Evolutionary conservation across 768 basidiomycete species (phyloP).

Genomic region (Asterophora lycoperdoides): DNA sequence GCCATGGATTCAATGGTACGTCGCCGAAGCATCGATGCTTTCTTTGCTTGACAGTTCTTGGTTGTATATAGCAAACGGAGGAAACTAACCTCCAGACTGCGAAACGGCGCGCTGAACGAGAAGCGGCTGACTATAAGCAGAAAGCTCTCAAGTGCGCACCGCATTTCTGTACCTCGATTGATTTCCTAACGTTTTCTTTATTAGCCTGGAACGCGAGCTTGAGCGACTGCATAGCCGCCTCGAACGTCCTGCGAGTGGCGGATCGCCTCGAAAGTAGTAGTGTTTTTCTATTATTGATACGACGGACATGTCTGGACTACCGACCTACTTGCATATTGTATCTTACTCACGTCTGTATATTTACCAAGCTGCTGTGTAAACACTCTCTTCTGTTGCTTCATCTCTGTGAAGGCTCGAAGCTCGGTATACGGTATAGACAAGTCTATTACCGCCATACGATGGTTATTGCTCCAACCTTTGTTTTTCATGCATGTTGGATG

Average conservation of each 20-base stretch:
- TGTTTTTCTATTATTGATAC: background rate
- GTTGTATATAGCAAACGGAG: constrained; percentile 53
- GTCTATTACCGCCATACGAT: too few relatives aligned
- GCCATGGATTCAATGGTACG: constrained; percentile 60
- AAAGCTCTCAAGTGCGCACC: constrained; percentile 56
- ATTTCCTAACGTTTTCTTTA: background rate
- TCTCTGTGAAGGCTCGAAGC: too few relatives aligned
- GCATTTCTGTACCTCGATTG: constrained; percentile 1
- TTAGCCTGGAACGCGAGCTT: constrained; percentile 62
- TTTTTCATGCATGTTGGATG: too few relatives aligned
- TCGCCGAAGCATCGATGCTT: constrained; percentile 11
- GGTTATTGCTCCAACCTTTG: too few relatives aligned
- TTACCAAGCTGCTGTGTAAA: constrained; percentile 11
- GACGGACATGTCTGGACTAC: constrained; percentile 7
- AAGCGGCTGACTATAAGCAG: constrained; percentile 71
- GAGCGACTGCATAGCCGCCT: constrained; percentile 64
- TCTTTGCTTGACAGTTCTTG: constrained; percentile 8
- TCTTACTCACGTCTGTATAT: constrained; percentile 19
- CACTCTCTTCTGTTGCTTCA: background rate
- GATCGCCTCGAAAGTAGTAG: constrained; percentile 30
- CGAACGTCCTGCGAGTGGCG: constrained; percentile 43
- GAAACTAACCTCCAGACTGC: constrained; percentile 64
- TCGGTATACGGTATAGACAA: too few relatives aligned
- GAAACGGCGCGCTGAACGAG: constrained; percentile 74
- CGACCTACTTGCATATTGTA: constrained; percentile 12